Conservation (phyloP, 495 filamentous ascomycete genomes). For the Pyrenula massariospora region DNA sequence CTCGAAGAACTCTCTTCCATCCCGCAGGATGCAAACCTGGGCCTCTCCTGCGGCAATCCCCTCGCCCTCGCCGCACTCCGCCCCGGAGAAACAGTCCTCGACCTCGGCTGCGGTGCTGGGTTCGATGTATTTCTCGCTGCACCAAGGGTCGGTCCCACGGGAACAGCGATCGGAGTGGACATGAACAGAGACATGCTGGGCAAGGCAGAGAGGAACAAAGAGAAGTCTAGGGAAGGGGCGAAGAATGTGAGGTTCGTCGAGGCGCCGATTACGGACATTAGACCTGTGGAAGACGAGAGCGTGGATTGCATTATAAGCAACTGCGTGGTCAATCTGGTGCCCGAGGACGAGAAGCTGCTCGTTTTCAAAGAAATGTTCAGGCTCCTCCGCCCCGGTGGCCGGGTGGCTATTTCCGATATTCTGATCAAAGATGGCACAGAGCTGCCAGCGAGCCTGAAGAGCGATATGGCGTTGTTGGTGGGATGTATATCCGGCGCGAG, state of each 20-base stretch:
- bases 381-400: slow-evolving; percentile 46
- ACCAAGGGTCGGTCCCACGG: slow-evolving; percentile 38
- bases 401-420: slow-evolving; percentile 56
- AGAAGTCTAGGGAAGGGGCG: slow-evolving; percentile 24
- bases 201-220: slow-evolving; percentile 32
- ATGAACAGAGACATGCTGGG: slow-evolving; percentile 51
- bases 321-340: slow-evolving; percentile 57
- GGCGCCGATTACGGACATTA: slow-evolving; percentile 39
- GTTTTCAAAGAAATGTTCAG: slow-evolving; percentile 52
- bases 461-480: slow-evolving; percentile 40
- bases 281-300: slow-evolving; percentile 23
- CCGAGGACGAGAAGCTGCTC: slow-evolving; percentile 37
- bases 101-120: slow-evolving; percentile 51
- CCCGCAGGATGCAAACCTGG: slow-evolving; percentile 48
- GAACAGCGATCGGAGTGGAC: slow-evolving; percentile 51
- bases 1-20: slow-evolving; percentile 38
- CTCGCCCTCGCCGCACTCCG: slow-evolving; percentile 40
- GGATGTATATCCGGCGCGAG: slow-evolving; percentile 53
- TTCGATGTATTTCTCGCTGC: slow-evolving; percentile 55
- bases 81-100: slow-evolving; percentile 51
- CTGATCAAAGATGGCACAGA: slow-evolving; percentile 30
- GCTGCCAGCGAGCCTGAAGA: slow-evolving; percentile 34
- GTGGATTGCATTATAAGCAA: slow-evolving; percentile 53
- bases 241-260: slow-evolving; percentile 41
- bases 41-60: slow-evolving; percentile 59